Conservation (phyloP, 805 yeast species). For the Suhomyces emberorum region DNA sequence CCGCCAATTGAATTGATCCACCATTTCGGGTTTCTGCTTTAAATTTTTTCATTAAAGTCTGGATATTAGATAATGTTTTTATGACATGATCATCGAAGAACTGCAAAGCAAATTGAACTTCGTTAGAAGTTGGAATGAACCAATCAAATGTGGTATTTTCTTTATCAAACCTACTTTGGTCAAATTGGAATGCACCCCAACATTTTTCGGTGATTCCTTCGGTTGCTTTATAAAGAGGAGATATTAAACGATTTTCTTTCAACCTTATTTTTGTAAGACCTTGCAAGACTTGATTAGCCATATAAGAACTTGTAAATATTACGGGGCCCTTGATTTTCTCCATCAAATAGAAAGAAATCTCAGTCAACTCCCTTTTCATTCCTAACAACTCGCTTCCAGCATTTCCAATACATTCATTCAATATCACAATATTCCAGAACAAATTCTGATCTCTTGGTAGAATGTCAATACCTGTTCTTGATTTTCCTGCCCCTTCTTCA, state of each 20-base stretch:
- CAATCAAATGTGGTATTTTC: constrained; percentile 61
- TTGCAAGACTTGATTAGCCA: constrained; percentile 65
- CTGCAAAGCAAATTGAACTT: constrained; percentile 58
- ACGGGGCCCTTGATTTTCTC: constrained; percentile 61
- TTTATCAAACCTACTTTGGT: constrained; percentile 43
- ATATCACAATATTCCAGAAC: constrained; percentile 64
- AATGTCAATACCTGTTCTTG: constrained; percentile 62
- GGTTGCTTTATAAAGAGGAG: constrained; percentile 39
- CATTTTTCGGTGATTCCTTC: constrained; percentile 46
- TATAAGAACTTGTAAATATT: constrained; percentile 54
- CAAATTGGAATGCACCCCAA: constrained; percentile 77
- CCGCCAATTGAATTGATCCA: constrained; percentile 37
- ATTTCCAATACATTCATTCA: constrained; percentile 69
- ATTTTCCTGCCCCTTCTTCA: constrained; percentile 71
- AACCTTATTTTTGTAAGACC: constrained; percentile 61
- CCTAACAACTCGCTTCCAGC: constrained; percentile 52
- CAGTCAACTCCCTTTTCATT: constrained; percentile 43
- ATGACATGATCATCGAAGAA: constrained; percentile 50
- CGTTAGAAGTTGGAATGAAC: constrained; percentile 64
- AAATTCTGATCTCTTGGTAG: constrained; percentile 76
- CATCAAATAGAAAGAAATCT: constrained; percentile 44
- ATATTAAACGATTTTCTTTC: constrained; percentile 51
- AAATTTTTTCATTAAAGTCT: constrained; percentile 26
- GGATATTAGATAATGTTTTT: constrained; percentile 43
- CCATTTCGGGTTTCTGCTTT: constrained; percentile 10